These are phyloP conservation scores for Penicillium sp. DNA, from an alignment of 2,329 filamentous ascomycete genomes.

Conservation along the genomic window DNA sequence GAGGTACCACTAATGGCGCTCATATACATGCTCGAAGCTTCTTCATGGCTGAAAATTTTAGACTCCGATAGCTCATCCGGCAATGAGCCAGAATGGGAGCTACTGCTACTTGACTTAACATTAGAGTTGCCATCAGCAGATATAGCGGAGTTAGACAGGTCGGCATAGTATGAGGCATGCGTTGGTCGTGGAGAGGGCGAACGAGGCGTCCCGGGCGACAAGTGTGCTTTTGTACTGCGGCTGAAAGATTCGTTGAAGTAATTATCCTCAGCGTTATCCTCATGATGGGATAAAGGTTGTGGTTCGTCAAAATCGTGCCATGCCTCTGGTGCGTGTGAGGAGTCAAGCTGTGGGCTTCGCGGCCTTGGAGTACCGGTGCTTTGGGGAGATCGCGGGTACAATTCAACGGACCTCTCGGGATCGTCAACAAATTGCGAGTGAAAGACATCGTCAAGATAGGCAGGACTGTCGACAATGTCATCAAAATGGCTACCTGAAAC, in stretches of 20 bases:
- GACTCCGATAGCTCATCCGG: conserved; percentile 42
- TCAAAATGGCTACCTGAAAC: conserved; percentile 24
- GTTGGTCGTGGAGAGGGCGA: neutral
- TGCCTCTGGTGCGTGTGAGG: conserved; percentile 1
- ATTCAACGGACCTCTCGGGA: conserved; percentile 21
- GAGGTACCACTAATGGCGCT: conserved; percentile 51
- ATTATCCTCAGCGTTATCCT: neutral
- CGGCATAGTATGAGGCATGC: conserved; percentile 2
- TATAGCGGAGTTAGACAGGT: neutral
- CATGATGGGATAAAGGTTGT: neutral
- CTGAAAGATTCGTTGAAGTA: neutral
- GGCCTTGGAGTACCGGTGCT: conserved; percentile 18
- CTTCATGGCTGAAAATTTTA: conserved; percentile 45
- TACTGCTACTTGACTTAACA: conserved; percentile 18
- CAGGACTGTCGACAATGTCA: conserved; percentile 33
- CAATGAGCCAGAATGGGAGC: conserved; percentile 19
- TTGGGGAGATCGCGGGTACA: conserved; percentile 14
- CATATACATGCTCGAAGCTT: conserved; percentile 52
- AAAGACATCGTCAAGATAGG: conserved; percentile 37
- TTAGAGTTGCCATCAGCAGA: neutral
- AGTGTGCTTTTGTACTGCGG: neutral
- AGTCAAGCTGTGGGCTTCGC: conserved; percentile 17
- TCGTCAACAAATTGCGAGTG: conserved; percentile 32
- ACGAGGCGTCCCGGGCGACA: neutral
- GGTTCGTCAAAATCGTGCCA: conserved; percentile 9